Evolutionary conservation across 768 basidiomycete species (phyloP), one percentile per base, ranked within the genome.

Genomic region (Boletus fagicola): DNA sequence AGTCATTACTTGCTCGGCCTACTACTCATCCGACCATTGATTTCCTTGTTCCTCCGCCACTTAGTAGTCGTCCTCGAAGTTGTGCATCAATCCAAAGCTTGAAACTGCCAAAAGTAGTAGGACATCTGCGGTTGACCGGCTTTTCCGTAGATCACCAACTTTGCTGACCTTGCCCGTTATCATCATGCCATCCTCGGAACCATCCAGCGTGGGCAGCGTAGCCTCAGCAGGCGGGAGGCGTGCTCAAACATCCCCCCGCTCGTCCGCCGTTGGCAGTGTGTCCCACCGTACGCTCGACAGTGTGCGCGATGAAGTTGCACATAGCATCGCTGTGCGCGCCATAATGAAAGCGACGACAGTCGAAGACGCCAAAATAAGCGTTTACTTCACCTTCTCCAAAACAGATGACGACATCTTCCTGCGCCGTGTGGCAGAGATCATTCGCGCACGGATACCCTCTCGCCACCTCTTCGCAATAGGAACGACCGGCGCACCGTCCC

Each of bases 361-460:
- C 31, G 83, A 88, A 60, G 82, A 78, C 44, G 79, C 82, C 15
- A 78, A 80, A 51, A 75, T 86, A 49, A 84, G 84, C 39, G 85
- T 91, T 16, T 71, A 80, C 50, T 71, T 86, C 22, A 83, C 84
- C 13, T 78, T 87, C 54, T 78, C 86, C 0, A 83, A 82, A 57
- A 72, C 68, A 26, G 76, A 84, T 53, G 84, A 86, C 52, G 78
- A 81, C 36, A 63, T 72, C 39, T 88, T 88, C 68, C 71, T 90
- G 15, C 73, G 77, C 16, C 76, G 75, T 55, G 78, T 91, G 28
- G 84, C 85, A 12, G 69, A 72, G 13, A 68, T 75, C 31, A 72
- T 88, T 35, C 66, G 74, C 5, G 68, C 78, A 26, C 73, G 77
- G 10, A 68, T 83, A 30, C 62, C 74, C 16, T 68, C 74, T 33